Conservation (phyloP, 2,329 filamentous ascomycete genomes). For the Podosphaera leucotricha region DNA sequence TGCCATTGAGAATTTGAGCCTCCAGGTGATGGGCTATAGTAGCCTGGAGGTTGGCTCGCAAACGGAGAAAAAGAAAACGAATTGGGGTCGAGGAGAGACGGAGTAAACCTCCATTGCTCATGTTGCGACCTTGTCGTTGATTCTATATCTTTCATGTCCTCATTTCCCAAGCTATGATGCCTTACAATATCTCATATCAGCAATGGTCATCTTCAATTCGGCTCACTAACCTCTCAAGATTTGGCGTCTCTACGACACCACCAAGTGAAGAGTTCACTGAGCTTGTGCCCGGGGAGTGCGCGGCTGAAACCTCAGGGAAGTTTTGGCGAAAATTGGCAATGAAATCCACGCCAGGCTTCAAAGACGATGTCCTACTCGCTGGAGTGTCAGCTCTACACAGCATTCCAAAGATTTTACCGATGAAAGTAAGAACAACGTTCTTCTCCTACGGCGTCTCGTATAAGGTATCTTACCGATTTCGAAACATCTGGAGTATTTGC, state of each 20-base stretch:
- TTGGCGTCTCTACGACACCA: slow-evolving; percentile 12
- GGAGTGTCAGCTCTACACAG: slow-evolving; percentile 1
- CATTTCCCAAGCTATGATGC: slow-evolving; percentile 12
- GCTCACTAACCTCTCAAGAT: slow-evolving; percentile 9
- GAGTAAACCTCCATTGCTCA: slow-evolving; percentile 72
- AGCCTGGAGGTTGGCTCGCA: slow-evolving; percentile 55
- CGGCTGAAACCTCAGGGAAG: slow-evolving; percentile 49
- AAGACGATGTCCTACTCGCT: slow-evolving; percentile 30
- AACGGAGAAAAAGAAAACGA: slow-evolving; percentile 62
- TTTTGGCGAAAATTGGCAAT: slow-evolving; percentile 63
- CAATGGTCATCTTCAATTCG: background rate
- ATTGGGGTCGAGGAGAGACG: slow-evolving; percentile 67
- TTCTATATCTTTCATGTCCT: slow-evolving; percentile 47
- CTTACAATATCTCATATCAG: slow-evolving; percentile 4
- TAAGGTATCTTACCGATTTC: slow-evolving; percentile 15
- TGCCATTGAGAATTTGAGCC: slow-evolving; percentile 63
- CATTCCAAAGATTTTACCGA: background rate
- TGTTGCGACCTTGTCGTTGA: slow-evolving; percentile 58
- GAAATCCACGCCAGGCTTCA: slow-evolving; percentile 70
- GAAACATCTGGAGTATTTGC: slow-evolving; percentile 15
- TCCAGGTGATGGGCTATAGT: slow-evolving; percentile 73
- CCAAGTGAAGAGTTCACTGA: slow-evolving; percentile 14
- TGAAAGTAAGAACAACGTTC: background rate
- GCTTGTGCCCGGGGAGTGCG: slow-evolving; percentile 22
- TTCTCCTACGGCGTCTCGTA: background rate